These are phyloP conservation scores for Podaxis pistillaris DNA, from an alignment of 768 basidiomycete species.

Conservation along the genomic window DNA sequence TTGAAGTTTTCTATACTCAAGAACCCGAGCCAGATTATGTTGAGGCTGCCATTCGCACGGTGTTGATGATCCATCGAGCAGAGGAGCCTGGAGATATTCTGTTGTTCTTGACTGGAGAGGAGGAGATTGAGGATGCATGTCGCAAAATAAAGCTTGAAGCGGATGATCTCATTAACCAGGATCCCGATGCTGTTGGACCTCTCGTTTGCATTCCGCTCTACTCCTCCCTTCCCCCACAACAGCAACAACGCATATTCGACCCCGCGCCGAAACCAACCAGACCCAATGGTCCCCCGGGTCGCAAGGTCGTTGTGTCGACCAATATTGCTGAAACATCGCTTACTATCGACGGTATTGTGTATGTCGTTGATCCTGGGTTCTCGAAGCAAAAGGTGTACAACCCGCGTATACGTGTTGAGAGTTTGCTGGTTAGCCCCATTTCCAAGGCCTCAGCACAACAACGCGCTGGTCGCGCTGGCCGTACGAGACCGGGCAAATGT, in stretches of 20 bases:
- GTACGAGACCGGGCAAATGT: conserved; percentile 96
- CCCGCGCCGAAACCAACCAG: conserved; percentile 65
- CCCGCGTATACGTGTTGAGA: conserved; percentile 94
- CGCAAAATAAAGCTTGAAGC: conserved; percentile 90
- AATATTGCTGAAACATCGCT: conserved; percentile 98
- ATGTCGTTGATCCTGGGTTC: conserved; percentile 97
- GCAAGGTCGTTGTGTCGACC: conserved; percentile 93
- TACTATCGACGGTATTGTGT: conserved; percentile 99
- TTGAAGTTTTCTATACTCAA: conserved; percentile 93
- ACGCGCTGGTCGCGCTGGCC: conserved; percentile 92
- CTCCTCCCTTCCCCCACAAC: conserved; percentile 89
- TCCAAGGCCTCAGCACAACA: conserved; percentile 97
- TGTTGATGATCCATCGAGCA: conserved; percentile 94
- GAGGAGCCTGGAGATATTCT: conserved; percentile 93
- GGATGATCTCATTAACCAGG: conserved; percentile 73
- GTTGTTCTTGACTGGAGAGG: conserved; percentile 96
- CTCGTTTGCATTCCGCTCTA: conserved; percentile 91
- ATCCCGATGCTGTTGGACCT: conserved; percentile 78
- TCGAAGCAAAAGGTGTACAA: conserved; percentile 99
- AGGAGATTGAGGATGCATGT: conserved; percentile 97
- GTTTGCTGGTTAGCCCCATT: conserved; percentile 89
- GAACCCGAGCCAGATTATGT: conserved; percentile 95
- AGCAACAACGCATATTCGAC: conserved; percentile 97
- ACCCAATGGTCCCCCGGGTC: conserved; percentile 74
- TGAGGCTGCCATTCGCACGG: conserved; percentile 94